Evolutionary conservation across 2,329 filamentous ascomycete genomes (phyloP).

Genomic region (Aureobasidium sp.): DNA sequence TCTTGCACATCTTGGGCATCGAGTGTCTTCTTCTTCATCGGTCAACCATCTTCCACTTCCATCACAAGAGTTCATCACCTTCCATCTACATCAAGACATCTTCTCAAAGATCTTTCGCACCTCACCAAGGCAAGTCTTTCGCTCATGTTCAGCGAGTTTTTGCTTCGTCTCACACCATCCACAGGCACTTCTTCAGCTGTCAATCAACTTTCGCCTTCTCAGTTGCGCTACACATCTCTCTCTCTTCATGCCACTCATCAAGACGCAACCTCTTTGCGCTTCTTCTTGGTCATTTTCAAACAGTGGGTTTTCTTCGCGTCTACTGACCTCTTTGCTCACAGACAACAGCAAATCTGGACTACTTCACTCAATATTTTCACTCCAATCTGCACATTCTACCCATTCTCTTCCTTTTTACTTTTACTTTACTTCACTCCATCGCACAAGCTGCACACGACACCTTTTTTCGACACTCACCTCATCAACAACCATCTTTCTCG

Average conservation of each 20-base stretch:
- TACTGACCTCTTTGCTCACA: neutral
- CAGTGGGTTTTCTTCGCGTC: neutral
- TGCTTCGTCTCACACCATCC: neutral
- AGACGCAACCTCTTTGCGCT: neutral
- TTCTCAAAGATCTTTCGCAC: neutral
- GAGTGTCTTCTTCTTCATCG: conserved; percentile 4
- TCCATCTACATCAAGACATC: neutral
- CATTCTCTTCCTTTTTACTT: neutral
- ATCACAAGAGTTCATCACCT: neutral
- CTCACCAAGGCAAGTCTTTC: neutral
- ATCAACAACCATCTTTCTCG: neutral
- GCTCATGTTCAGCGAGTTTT: neutral
- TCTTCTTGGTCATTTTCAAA: neutral
- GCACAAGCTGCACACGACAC: neutral
- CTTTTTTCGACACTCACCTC: neutral
- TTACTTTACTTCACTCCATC: neutral
- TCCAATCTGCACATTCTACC: neutral
- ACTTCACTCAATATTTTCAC: neutral
- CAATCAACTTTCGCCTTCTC: neutral
- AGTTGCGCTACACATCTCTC: neutral
- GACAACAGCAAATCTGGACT: neutral
- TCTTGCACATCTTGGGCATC: conserved; percentile 2
- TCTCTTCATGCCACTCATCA: neutral
- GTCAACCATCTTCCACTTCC: neutral
- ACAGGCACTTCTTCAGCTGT: neutral